Percentiles rank a stretch among this genome's conserved stretches.
Evolutionary conservation across 495 filamentous ascomycete genomes (phyloP).

Genomic region (Penicillium samsonianum): DNA sequence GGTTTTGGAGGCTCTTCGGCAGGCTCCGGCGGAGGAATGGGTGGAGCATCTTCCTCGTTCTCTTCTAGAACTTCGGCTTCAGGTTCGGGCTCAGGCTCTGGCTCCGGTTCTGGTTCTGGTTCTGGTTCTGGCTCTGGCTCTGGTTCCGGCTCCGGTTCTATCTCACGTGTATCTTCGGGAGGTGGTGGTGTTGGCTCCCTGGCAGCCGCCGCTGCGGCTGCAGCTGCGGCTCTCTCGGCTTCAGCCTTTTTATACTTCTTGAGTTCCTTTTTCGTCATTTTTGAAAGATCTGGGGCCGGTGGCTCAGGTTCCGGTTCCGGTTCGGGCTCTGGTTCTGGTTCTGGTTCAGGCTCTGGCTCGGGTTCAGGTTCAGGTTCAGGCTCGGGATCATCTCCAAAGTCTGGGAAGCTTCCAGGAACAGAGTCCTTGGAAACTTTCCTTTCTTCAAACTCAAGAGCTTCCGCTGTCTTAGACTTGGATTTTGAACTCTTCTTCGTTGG

Average conservation of each 20-base stretch:
- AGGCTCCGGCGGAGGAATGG: conserved; percentile 57
- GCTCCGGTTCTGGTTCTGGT: conserved; percentile 11
- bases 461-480: conserved; percentile 20
- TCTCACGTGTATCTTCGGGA: conserved; percentile 29
- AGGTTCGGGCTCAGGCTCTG: conserved; percentile 10
- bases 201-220: conserved; percentile 55
- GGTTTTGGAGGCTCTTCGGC: conserved; percentile 43
- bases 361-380: conserved; percentile 35
- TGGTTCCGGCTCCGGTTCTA: conserved; percentile 31
- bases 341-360: conserved; percentile 38
- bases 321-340: conserved; percentile 25
- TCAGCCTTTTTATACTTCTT: conserved; percentile 39
- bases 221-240: conserved; percentile 13
- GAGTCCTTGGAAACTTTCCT: conserved; percentile 5
- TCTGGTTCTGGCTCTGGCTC: conserved; percentile 25
- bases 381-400: conserved; percentile 38
- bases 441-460: conserved; percentile 25
- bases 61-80: conserved; percentile 23
- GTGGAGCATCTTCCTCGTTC: conserved; percentile 38
- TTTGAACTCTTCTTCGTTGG: conserved; percentile 19
- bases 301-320: conserved; percentile 33
- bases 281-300: conserved; percentile 26
- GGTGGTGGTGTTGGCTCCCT: conserved; percentile 65
- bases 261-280: conserved; percentile 33
- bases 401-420: conserved; percentile 24